phyloP scores from a whole-genome alignment of 2,329 filamentous ascomycete genomes.

The Arthroderma uncinatum region DNA sequence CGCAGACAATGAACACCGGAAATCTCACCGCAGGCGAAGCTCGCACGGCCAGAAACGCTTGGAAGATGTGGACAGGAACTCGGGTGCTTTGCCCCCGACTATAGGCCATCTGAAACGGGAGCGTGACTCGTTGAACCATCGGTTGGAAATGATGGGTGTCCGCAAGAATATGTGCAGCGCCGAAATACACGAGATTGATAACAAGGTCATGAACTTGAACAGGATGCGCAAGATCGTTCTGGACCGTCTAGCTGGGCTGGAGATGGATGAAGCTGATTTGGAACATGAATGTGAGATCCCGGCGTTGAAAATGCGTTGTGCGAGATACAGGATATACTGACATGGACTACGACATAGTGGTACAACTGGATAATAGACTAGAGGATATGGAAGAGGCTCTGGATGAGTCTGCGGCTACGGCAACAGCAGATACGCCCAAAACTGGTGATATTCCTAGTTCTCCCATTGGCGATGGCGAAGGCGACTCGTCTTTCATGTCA shows the following conservation, averaged over 20 bases:
- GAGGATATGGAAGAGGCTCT: constrained; percentile 52
- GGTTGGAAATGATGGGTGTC: constrained; percentile 80
- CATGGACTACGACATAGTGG: constrained; percentile 28
- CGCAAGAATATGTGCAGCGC: constrained; percentile 96
- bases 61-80: constrained; percentile 46
- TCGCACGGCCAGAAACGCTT: constrained; percentile 69
- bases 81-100: constrained; percentile 48
- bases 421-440: constrained; percentile 26
- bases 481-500: constrained; percentile 72
- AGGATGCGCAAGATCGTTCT: constrained; percentile 88
- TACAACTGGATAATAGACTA: constrained; percentile 50
- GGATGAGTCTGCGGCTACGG: constrained; percentile 29
- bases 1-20: constrained; percentile 50
- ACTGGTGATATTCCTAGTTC: constrained; percentile 34
- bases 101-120: constrained; percentile 68
- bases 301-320: background rate
- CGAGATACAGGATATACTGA: background rate
- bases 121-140: constrained; percentile 66
- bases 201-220: constrained; percentile 85
- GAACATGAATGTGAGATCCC: constrained; percentile 68
- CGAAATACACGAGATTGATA: constrained; percentile 93
- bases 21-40: constrained; percentile 55
- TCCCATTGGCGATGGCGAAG: constrained; percentile 43
- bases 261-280: constrained; percentile 79
- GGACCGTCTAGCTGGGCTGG: constrained; percentile 71